Evolutionary conservation across 495 filamentous ascomycete species (phyloP), one percentile per base, ranked within the genome.

Genomic region (Podospora comata): DNA sequence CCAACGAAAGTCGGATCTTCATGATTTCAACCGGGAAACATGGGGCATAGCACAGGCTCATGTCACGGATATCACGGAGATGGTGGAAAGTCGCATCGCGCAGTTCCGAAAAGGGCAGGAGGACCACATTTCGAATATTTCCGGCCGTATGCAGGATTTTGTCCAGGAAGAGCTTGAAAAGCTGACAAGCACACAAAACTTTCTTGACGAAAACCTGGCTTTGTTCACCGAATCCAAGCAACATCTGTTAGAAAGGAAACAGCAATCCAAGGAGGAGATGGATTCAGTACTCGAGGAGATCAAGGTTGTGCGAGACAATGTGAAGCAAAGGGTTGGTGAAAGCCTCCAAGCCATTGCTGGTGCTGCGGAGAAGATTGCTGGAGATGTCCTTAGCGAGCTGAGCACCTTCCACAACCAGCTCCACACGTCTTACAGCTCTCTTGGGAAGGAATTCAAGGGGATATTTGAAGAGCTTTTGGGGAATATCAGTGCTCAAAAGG

Each of bases 211-310:
- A 28, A 91, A 91, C 74, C 80, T 88, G 15, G 79, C 82, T 16
- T 81, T 83, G 1, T 92, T 97, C 67, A 83, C 88, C 30, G 79
- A 81, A 34, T 89, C 88, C 16, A 88, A 91, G 76, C 74, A 81
- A 23, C 85, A 90, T 68, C 85, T 95, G 13, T 84, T 88, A 34
- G 81, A 82, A 18, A 89, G 94, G 71, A 91, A 88, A 19, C 81
- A 85, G 28, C 79, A 85, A 61, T 89, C 92, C 3, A 92, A 91
- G 72, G 88, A 93, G 64, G 90, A 95, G 67, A 96, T 97, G 92
- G 93, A 97, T 71, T 81, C 85, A 30, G 90, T 97, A 26, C 85
- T 99, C 3, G 94, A 95, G 71, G 95, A 96, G 73, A 97, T 98
- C 75, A 93, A 95, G 74, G 86, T 85, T 53, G 84, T 97, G 30